These are phyloP conservation scores for Aspergillus ruber DNA, from an alignment of 2,329 filamentous ascomycete species.

Conservation along the genomic window DNA sequence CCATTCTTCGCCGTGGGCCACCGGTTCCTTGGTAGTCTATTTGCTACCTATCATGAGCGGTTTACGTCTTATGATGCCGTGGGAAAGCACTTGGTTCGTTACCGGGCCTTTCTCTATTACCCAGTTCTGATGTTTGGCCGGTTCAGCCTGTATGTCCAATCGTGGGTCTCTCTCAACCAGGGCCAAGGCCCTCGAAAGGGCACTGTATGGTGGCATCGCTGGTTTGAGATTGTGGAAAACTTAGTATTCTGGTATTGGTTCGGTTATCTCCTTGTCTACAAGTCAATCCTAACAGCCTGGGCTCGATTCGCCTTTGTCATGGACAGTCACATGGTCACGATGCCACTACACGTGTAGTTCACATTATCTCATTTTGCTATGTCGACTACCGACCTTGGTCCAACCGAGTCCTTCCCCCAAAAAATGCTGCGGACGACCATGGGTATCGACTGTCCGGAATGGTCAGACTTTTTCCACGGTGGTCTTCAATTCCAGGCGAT, in stretches of 20 bases:
- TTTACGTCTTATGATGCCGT: conserved; percentile 68
- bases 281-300: conserved; percentile 59
- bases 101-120: conserved; percentile 77
- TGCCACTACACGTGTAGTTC: conserved; percentile 78
- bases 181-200: conserved; percentile 66
- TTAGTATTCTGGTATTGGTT: conserved; percentile 79
- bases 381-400: conserved; percentile 77
- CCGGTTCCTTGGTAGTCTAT: conserved; percentile 64
- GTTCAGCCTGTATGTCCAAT: conserved; percentile 81
- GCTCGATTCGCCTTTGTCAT: conserved; percentile 67
- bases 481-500: conserved; percentile 83
- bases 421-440: conserved; percentile 86
- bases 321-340: conserved; percentile 70
- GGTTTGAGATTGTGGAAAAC: conserved; percentile 66
- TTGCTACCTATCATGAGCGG: conserved; percentile 73
- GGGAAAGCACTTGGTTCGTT: conserved; percentile 60
- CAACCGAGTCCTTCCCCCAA: conserved; percentile 76
- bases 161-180: conserved; percentile 66
- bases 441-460: conserved; percentile 79
- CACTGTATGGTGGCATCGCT: conserved; percentile 72
- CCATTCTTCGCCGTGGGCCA: conserved; percentile 84
- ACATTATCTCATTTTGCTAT: conserved; percentile 90
- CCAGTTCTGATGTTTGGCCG: conserved; percentile 70
- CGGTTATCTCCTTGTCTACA: conserved; percentile 70
- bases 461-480: conserved; percentile 82